A percentile compares a stretch with the other conserved stretches of the same genome.
These are phyloP conservation scores for Thelephora aurantiotincta DNA, from an alignment of 768 basidiomycete species.

Conservation along the genomic window DNA sequence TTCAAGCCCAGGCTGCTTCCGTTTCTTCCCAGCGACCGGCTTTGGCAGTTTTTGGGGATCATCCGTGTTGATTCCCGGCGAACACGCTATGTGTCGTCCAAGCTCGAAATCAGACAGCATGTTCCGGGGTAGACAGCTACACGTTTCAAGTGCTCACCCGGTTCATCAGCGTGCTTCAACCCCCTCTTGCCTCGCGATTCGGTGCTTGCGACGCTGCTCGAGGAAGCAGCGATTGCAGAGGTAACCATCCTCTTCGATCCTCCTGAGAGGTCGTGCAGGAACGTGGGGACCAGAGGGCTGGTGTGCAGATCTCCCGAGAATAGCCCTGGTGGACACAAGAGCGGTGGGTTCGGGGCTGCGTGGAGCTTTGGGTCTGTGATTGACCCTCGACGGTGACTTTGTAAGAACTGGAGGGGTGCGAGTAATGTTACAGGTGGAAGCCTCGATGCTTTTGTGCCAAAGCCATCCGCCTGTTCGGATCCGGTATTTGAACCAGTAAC, in stretches of 20 bases:
- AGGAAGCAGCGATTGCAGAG: constrained; percentile 6
- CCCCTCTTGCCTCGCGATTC: constrained; percentile 5
- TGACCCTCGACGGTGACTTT: constrained; percentile 71
- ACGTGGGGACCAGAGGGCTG: constrained; percentile 9
- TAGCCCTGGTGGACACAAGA: constrained; percentile 7
- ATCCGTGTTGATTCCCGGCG: too few species aligned
- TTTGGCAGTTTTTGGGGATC: too few species aligned
- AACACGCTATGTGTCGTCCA: too few species aligned
- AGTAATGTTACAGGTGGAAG: constrained; percentile 46
- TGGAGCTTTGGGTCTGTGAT: constrained; percentile 76
- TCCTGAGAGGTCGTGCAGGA: constrained; percentile 6
- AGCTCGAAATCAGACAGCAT: too few species aligned
- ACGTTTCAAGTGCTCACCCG: too few species aligned
- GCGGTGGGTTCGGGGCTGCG: constrained; percentile 24
- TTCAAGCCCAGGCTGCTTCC: too few species aligned
- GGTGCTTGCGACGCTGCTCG: constrained; percentile 15
- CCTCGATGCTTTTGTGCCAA: constrained; percentile 14
- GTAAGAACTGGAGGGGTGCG: constrained; percentile 64
- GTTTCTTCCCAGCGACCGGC: constrained; percentile 19
- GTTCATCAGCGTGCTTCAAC: constrained; percentile 2
- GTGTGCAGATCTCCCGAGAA: constrained; percentile 6
- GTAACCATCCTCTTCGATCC: constrained; percentile 9
- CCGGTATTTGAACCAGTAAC: too few species aligned
- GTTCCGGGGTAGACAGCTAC: too few species aligned
- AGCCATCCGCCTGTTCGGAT: too few species aligned